Base-by-base conservation (phyloP, 2,329 filamentous ascomycete genomes). In the Cercospora zeina region DNA sequence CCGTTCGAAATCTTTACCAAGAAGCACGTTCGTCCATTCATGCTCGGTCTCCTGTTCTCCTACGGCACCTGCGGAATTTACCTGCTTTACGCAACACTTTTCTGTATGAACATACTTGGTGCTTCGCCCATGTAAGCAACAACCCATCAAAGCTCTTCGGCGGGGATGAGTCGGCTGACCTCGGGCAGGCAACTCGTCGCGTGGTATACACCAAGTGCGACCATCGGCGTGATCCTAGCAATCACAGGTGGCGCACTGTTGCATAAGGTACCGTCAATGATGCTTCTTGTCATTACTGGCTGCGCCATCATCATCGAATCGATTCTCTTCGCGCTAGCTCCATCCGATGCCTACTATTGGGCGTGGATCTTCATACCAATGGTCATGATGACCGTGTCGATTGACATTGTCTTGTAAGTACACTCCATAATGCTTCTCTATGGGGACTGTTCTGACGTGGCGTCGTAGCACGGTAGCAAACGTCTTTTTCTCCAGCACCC, bases 291-390 rank as follows among this genome's bases (percentile, higher is more conserved):
- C 55, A 79, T 90, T 34, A 87, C 87, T 1, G 81, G 82, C 2
- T 65, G 83, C 0, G 87, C 86, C 1, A 87, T 83, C 68, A 71
- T 90, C 3, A 72, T 84, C 4, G 80, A 82, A 1, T 81, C 80
- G 0, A 74, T 90, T 0, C 78, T 91, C 1, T 88, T 90, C 65
- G 87, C 88, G 7, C 69, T 89, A 10, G 81, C 87, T 16, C 88
- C 88, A 0, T 27, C 61, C 7, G 71, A 77, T 1, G 81, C 79
- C 0, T 82, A 78, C 49, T 89, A 89, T 79, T 93, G 89, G 90
- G 83, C 87, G 0, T 92, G 84, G 70, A 81, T 90, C 21, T 91
- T 93, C 70, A 87, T 89, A 0, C 78, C 85, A 58, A 89, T 89
- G 86, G 73, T 88, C 76, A 85, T 86, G 65, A 83, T 82, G 11